Evolutionary conservation across 805 yeast species (phyloP), one percentile per base, ranked within the genome.

Genomic region (Blastobotrys mokoenaii): DNA sequence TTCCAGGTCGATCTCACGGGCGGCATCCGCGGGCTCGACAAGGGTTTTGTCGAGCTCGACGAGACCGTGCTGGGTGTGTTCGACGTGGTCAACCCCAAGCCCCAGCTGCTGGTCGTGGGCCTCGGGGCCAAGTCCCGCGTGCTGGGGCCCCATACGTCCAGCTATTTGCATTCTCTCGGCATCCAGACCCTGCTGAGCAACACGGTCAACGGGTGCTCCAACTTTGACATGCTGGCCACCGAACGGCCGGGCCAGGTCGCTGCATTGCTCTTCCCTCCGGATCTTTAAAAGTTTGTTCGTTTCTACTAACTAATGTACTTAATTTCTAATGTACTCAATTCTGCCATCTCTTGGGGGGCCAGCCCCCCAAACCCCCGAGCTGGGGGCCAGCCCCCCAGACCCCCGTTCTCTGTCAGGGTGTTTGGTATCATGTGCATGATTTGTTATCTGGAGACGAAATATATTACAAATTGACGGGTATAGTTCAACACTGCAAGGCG

Each of bases 241-340:
- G 95, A 86, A 58, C 69, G 95, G 52, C 86, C 89, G 0, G 67
- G 71, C 20, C 80, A 78, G 29, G 78, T 85, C n/a, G 88, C 79
- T 1, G 93, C 84, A 0, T 64, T 85, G 29, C 65, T 85, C 41
- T 65, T 86, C 37, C 86, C 94, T 17, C 84, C 90, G 2, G 74
- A 80, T 50, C 61, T 78, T 50, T 38, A 27, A 14, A 8, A 22
- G 27, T 22, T 4, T 22, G 27, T 22, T 8, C 27, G 4, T 22
- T 22, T 22, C 8, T 22, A 8, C 27, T 22, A 22, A 22, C 27
- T n/a, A n/a, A n/a, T n/a, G n/a, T n/a, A n/a, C n/a, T n/a, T n/a
- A n/a, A n/a, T n/a, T n/a, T n/a, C n/a, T n/a, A n/a, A n/a, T n/a
- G n/a, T n/a, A n/a, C n/a, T n/a, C n/a, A n/a, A n/a, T n/a, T n/a